phyloP scores from a whole-genome alignment of 2,329 filamentous ascomycete species.

The Venturia nashicola region DNA sequence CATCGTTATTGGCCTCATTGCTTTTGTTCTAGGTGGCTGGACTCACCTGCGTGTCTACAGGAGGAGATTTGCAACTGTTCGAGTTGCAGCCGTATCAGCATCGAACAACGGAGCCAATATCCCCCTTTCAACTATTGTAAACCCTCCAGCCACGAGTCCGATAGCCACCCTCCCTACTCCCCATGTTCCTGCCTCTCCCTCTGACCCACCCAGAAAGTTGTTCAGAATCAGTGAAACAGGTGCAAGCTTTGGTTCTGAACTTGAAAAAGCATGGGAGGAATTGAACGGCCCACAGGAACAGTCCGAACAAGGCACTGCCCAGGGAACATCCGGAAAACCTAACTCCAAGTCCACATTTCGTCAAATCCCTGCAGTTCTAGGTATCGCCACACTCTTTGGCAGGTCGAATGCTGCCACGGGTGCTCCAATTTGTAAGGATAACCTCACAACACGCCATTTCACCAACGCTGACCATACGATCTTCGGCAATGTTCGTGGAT shows the following conservation, averaged over 20 bases:
- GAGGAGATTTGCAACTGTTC: neutral
- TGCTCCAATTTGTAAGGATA: neutral
- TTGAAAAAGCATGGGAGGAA: neutral
- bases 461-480: constrained; percentile 1
- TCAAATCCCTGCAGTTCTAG: neutral
- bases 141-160: neutral
- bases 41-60: neutral
- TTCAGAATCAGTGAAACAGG: neutral
- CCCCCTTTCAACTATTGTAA: neutral
- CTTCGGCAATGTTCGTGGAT: constrained; percentile 7
- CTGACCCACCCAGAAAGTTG: neutral
- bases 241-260: neutral
- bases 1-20: neutral
- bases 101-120: neutral
- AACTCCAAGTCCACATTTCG: neutral
- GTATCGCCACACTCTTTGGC: neutral
- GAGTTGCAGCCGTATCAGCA: neutral
- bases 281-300: neutral
- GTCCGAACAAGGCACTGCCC: neutral
- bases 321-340: neutral
- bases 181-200: neutral
- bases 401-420: too few species aligned
- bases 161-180: neutral
- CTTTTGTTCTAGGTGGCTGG: neutral
- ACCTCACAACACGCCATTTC: constrained; percentile 1